Conservation (phyloP, 139 green algal genomes). For the Coelastrella sp. region DNA sequence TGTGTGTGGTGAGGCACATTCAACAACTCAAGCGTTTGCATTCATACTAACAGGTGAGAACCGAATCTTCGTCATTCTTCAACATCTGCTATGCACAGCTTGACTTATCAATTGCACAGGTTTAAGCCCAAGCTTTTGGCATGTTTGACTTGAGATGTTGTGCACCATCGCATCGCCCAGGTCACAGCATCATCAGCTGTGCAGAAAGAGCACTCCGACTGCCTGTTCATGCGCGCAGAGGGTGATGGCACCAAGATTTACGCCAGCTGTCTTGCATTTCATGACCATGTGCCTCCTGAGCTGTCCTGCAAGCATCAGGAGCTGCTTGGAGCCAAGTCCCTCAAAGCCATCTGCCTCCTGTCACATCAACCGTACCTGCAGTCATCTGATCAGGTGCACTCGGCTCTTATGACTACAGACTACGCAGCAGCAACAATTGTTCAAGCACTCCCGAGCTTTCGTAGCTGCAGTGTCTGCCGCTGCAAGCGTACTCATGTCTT, state of each 20-base stretch:
- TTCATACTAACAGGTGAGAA: constrained; percentile 59
- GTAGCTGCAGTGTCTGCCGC: not conserved
- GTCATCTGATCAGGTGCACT: not conserved
- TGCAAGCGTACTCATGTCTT: not conserved
- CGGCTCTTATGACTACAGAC: not conserved
- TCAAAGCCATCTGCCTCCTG: constrained; percentile 55
- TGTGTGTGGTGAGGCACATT: not conserved
- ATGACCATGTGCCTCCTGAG: constrained; percentile 43
- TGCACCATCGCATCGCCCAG: no score
- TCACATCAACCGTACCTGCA: constrained; percentile 52
- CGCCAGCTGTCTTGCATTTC: constrained; percentile 54
- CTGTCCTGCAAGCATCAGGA: constrained; percentile 39
- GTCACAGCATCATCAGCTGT: no score
- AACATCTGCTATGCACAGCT: no score
- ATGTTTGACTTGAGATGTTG: no score
- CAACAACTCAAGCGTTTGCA: constrained; percentile 29
- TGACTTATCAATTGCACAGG: no score
- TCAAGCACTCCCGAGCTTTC: no score
- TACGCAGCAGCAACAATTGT: not conserved
- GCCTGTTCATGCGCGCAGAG: constrained; percentile 36
- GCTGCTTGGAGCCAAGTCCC: constrained; percentile 42
- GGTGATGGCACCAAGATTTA: constrained; percentile 57
- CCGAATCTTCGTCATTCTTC: not conserved
- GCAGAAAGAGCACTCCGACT: no score
- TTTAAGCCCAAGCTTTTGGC: not conserved